A percentile compares a stretch with the other conserved stretches of the same genome.
These are phyloP conservation scores for Paspalum notatum DNA, from an alignment of 176 grass and related monocot species.

Conservation along the genomic window DNA sequence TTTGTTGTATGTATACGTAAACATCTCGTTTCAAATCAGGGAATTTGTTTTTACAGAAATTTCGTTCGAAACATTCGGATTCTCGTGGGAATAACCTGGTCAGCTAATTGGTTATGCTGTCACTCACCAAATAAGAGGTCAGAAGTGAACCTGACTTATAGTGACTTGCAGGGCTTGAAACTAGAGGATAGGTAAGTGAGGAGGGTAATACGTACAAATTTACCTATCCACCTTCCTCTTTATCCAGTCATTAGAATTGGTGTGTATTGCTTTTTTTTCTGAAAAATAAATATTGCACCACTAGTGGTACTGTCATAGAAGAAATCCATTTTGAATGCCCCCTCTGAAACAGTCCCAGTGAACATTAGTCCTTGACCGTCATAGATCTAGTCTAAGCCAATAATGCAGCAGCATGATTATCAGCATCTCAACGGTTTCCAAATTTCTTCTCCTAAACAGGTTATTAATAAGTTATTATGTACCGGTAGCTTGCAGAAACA, in stretches of 20 bases:
- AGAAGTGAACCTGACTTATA: not conserved
- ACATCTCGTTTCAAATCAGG: not conserved
- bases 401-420: not conserved
- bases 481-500: not conserved
- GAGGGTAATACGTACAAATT: not conserved
- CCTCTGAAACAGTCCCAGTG: not conserved
- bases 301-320: not conserved
- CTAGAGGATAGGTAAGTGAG: not conserved
- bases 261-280: no score
- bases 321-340: not conserved
- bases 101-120: not conserved
- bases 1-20: no score
- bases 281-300: not conserved
- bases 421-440: slow-evolving; percentile 1
- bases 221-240: not conserved
- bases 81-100: not conserved
- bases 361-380: slow-evolving; percentile 3
- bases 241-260: not conserved
- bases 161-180: not conserved
- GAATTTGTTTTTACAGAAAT: not conserved
- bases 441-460: not conserved
- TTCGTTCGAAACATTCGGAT: not conserved
- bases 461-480: not conserved
- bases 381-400: slow-evolving; percentile 27
- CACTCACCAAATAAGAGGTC: not conserved